Evolutionary conservation across 129 eudicot genomes (phyloP).

Genomic region (Helichrysum umbraculigerum): DNA sequence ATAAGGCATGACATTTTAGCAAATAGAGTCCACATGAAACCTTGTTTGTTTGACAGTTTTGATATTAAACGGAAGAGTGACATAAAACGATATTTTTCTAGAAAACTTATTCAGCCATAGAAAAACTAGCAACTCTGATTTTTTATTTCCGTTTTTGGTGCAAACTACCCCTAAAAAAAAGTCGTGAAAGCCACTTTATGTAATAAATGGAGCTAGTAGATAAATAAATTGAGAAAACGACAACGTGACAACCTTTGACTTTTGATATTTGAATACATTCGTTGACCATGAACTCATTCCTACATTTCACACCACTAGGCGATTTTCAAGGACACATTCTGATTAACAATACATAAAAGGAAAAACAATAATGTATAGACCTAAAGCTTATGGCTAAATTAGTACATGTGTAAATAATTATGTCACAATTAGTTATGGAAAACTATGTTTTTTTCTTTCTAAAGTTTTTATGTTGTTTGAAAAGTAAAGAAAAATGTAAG

Average conservation of each 20-base stretch:
- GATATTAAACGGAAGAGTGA: constrained; percentile 6
- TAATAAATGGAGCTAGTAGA: not conserved
- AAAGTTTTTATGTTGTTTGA: too few species aligned
- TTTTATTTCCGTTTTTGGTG: not conserved
- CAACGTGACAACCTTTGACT: constrained; percentile 19
- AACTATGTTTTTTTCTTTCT: too few species aligned
- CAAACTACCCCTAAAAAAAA: constrained; percentile 7
- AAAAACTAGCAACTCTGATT: too few species aligned
- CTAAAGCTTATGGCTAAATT: too few species aligned
- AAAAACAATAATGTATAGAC: too few species aligned
- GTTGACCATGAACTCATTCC: constrained; percentile 9
- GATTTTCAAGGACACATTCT: not conserved
- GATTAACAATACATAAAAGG: not conserved
- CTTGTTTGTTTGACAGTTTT: not conserved
- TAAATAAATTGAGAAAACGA: constrained; percentile 11
- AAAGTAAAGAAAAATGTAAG: too few species aligned
- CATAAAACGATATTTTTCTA: not conserved
- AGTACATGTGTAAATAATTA: too few species aligned
- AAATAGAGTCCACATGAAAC: not conserved
- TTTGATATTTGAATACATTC: not conserved
- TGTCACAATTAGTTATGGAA: too few species aligned
- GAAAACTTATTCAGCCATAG: not conserved
- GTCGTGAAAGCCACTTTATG: constrained; percentile 11
- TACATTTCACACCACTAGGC: not conserved
- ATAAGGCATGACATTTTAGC: not conserved